These are phyloP conservation scores for Ustilago xerochloae DNA, from an alignment of 1,284 basidiomycete species.

Conservation along the genomic window DNA sequence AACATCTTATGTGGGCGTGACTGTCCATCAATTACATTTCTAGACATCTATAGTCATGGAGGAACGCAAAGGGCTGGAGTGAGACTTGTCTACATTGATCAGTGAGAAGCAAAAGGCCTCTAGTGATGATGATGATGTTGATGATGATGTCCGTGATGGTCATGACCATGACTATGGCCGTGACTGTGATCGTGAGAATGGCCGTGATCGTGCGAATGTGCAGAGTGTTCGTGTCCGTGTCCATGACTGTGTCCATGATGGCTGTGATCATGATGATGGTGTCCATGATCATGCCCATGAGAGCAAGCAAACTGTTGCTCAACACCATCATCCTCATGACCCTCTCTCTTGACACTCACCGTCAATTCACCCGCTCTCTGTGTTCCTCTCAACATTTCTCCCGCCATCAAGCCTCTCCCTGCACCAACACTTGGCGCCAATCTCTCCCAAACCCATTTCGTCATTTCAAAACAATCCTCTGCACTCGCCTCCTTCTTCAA, in stretches of 20 bases:
- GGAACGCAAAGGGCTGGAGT: background rate
- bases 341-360: conserved; percentile 57
- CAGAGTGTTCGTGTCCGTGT: conserved; percentile 22
- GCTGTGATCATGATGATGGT: background rate
- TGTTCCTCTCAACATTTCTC: conserved; percentile 58
- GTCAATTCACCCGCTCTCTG: conserved; percentile 63
- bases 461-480: conserved; percentile 59
- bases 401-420: conserved; percentile 49
- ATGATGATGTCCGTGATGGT: conserved; percentile 19
- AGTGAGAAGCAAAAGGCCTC: background rate
- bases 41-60: background rate
- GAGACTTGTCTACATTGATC: background rate
- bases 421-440: conserved; percentile 59
- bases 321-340: conserved; percentile 41
- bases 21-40: too few relatives aligned
- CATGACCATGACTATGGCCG: conserved; percentile 15
- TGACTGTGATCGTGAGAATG: conserved; percentile 35
- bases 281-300: conserved; percentile 35
- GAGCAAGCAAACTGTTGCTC: conserved; percentile 11
- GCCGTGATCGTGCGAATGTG: conserved; percentile 19
- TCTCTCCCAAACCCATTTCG: conserved; percentile 61
- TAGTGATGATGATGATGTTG: conserved; percentile 15
- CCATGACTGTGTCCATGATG: conserved; percentile 21
- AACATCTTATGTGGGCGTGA: too few relatives aligned
- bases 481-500: conserved; percentile 50